Evolutionary conservation across 768 basidiomycete species (phyloP).

Genomic region (Trametes coccinea): DNA sequence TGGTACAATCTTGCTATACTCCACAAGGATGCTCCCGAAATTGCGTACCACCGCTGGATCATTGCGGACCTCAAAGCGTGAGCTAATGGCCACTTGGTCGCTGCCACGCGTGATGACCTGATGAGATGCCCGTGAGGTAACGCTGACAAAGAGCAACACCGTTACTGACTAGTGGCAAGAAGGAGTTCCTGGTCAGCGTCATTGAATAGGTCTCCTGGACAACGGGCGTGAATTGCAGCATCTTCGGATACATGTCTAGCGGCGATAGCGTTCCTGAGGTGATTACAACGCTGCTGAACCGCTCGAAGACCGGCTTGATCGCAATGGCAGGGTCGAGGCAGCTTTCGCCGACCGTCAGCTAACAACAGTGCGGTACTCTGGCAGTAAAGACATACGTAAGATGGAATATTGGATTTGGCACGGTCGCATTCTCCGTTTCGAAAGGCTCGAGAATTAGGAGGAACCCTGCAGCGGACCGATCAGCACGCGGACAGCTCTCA

Average conservation of each 20-base stretch:
- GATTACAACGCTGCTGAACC: conserved; percentile 97
- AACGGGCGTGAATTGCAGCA: conserved; percentile 96
- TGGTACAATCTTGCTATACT: conserved; percentile 97
- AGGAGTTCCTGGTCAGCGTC: conserved; percentile 95
- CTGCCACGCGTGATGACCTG: conserved; percentile 97
- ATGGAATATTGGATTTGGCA: conserved; percentile 98
- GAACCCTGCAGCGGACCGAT: conserved; percentile 62
- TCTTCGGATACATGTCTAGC: conserved; percentile 99
- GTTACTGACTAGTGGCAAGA: conserved; percentile 79
- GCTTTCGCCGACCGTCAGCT: conserved; percentile 41
- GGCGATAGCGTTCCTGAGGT: conserved; percentile 99
- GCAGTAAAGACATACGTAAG: conserved; percentile 66
- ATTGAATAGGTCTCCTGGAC: conserved; percentile 97
- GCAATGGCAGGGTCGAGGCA: conserved; percentile 97
- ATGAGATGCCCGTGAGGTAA: background rate
- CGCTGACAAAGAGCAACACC: no score
- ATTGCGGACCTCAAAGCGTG: conserved; percentile 97
- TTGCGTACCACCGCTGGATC: conserved; percentile 99
- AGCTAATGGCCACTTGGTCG: conserved; percentile 98
- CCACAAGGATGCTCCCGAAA: conserved; percentile 96
- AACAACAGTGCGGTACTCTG: conserved; percentile 17
- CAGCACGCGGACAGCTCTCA: background rate
- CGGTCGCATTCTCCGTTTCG: conserved; percentile 97
- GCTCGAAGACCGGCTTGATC: conserved; percentile 97
- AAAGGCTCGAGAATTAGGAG: conserved; percentile 96